phyloP scores from a whole-genome alignment of 495 filamentous ascomycete species.

The Penicillium manginii region DNA sequence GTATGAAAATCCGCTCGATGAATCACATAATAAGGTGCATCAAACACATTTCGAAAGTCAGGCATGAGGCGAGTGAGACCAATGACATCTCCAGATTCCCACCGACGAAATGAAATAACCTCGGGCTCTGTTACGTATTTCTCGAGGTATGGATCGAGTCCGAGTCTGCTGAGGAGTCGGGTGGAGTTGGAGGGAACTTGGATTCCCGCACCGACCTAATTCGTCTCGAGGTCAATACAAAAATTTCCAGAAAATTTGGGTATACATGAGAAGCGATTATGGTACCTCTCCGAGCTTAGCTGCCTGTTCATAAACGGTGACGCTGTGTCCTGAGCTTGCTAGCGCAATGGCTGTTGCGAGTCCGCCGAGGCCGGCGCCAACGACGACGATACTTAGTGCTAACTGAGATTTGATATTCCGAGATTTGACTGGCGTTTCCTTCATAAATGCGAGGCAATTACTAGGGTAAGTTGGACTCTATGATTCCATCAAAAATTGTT shows the following conservation, averaged over 20 bases:
- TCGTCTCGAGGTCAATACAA: not conserved
- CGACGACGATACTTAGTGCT: slow-evolving; percentile 41
- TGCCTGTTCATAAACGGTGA: slow-evolving; percentile 54
- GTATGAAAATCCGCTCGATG: slow-evolving; percentile 49
- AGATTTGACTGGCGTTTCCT: not conserved
- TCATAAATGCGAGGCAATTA: slow-evolving; percentile 21
- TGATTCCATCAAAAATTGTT: not conserved
- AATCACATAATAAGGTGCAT: slow-evolving; percentile 47
- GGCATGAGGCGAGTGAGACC: slow-evolving; percentile 41
- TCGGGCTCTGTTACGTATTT: slow-evolving; percentile 38
- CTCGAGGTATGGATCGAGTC: slow-evolving; percentile 38
- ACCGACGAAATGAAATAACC: slow-evolving; percentile 44
- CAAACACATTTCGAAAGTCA: slow-evolving; percentile 37
- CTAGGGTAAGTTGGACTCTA: slow-evolving; percentile 19
- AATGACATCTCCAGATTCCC: slow-evolving; percentile 44
- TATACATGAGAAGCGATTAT: not conserved
- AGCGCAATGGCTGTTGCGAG: slow-evolving; percentile 55
- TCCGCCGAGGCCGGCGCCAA: slow-evolving; percentile 39
- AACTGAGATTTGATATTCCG: not conserved
- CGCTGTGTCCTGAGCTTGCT: slow-evolving; percentile 40
- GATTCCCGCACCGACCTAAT: slow-evolving; percentile 62
- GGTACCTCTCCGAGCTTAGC: slow-evolving; percentile 36
- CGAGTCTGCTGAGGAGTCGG: slow-evolving; percentile 47
- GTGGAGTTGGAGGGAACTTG: slow-evolving; percentile 60
- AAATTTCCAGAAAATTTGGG: not conserved